Evolutionary conservation across 2,329 filamentous ascomycete genomes (phyloP).

Genomic region (Epichloe scottii): DNA sequence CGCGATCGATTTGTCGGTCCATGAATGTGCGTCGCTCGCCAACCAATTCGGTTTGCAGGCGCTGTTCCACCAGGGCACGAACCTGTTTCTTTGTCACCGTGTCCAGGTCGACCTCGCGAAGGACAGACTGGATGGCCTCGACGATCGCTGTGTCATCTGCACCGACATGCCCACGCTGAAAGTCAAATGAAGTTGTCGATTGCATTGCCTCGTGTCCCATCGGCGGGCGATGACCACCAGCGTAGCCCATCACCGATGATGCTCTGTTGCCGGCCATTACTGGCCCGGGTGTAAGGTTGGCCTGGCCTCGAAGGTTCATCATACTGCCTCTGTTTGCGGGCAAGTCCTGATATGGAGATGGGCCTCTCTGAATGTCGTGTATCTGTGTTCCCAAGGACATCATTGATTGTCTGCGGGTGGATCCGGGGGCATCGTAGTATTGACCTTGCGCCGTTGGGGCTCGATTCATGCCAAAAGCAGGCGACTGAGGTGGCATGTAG

Average conservation of each 20-base stretch:
- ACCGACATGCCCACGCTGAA: slow-evolving; percentile 46
- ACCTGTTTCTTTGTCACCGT: slow-evolving; percentile 98
- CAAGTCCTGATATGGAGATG: slow-evolving; percentile 46
- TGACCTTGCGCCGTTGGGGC: slow-evolving; percentile 31
- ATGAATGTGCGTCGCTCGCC: slow-evolving; percentile 83
- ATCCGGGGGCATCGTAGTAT: slow-evolving; percentile 35
- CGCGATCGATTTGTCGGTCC: slow-evolving; percentile 83
- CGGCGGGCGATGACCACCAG: slow-evolving; percentile 33
- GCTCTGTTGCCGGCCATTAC: slow-evolving; percentile 24
- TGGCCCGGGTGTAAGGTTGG: slow-evolving; percentile 33
- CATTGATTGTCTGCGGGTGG: slow-evolving; percentile 57
- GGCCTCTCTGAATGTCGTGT: slow-evolving; percentile 33
- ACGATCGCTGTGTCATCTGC: slow-evolving; percentile 72
- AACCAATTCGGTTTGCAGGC: slow-evolving; percentile 75
- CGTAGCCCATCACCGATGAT: slow-evolving; percentile 34
- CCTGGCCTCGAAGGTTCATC: slow-evolving; percentile 42
- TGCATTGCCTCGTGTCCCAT: slow-evolving; percentile 34
- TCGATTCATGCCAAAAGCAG: slow-evolving; percentile 49
- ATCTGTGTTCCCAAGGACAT: slow-evolving; percentile 48
- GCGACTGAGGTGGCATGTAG: slow-evolving; percentile 76
- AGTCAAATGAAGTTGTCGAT: slow-evolving; percentile 45
- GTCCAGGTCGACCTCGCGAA: slow-evolving; percentile 84
- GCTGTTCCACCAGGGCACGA: slow-evolving; percentile 79
- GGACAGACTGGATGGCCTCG: slow-evolving; percentile 70
- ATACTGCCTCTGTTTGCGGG: slow-evolving; percentile 44